These are phyloP conservation scores for Alternaria sp. DNA, from an alignment of 2,329 filamentous ascomycete genomes.

Conservation along the genomic window DNA sequence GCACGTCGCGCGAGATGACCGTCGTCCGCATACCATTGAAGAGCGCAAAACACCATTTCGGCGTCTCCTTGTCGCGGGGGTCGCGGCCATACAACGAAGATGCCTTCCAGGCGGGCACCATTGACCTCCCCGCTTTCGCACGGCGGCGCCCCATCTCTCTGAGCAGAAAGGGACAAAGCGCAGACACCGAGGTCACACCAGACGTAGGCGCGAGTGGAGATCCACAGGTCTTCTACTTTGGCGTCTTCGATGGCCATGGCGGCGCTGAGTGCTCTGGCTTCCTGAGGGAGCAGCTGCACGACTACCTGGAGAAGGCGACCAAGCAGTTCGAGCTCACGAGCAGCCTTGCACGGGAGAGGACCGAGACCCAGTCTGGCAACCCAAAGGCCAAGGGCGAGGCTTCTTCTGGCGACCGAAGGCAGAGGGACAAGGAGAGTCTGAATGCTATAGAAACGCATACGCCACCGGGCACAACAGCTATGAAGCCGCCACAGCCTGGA, in stretches of 20 bases:
- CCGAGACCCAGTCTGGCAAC: constrained; percentile 33
- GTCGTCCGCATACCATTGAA: constrained; percentile 93
- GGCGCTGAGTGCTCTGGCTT: constrained; percentile 89
- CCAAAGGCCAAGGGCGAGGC: constrained; percentile 28
- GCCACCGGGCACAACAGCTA: constrained; percentile 48
- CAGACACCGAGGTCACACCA: constrained; percentile 64
- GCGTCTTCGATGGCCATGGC: constrained; percentile 94
- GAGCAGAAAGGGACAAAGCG: constrained; percentile 48
- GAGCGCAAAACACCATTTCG: constrained; percentile 96
- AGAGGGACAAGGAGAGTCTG: constrained; percentile 48
- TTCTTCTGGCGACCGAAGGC: constrained; percentile 25
- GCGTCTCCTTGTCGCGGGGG: constrained; percentile 77
- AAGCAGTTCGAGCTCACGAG: constrained; percentile 78
- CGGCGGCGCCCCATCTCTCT: constrained; percentile 75
- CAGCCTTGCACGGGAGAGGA: constrained; percentile 60
- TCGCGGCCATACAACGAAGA: constrained; percentile 92
- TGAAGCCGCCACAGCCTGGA: constrained; percentile 41
- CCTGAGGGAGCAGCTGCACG: constrained; percentile 80
- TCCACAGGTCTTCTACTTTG: constrained; percentile 97
- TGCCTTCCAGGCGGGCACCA: constrained; percentile 89
- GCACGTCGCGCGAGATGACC: constrained; percentile 72
- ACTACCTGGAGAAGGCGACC: constrained; percentile 85
- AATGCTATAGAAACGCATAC: constrained; percentile 58
- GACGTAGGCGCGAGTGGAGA: constrained; percentile 84
- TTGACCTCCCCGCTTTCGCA: constrained; percentile 91